Evolutionary conservation across 306 rosid genomes (phyloP).

Genomic region (Psophocarpus tetragonolobus): DNA sequence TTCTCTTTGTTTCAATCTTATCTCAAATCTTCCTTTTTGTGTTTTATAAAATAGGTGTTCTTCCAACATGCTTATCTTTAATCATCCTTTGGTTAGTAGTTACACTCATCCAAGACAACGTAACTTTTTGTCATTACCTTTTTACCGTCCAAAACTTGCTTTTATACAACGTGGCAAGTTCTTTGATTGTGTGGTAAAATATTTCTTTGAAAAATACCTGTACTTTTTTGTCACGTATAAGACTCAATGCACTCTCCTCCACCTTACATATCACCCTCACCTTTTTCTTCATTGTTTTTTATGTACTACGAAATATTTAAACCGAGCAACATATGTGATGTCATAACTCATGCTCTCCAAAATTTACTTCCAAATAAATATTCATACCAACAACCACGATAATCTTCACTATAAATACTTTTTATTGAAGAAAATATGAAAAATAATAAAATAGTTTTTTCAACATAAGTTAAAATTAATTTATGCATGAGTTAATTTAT

Average conservation of each 20-base stretch:
- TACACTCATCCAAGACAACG: not conserved
- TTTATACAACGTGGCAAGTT: not conserved
- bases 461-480: too few relatives aligned
- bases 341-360: not conserved
- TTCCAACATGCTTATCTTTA: not conserved
- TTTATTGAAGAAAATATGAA: too few relatives aligned
- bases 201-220: not conserved
- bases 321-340: not conserved
- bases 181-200: not conserved
- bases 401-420: too few relatives aligned
- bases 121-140: not conserved
- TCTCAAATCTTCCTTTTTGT: not conserved
- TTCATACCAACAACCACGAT: not conserved
- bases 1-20: too few relatives aligned
- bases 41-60: not conserved
- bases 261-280: not conserved
- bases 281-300: not conserved
- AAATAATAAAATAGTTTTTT: too few relatives aligned
- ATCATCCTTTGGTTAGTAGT: not conserved
- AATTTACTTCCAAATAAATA: not conserved
- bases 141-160: not conserved
- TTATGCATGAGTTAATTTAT: too few relatives aligned
- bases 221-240: not conserved
- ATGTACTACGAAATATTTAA: not conserved
- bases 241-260: not conserved